These are phyloP conservation scores for Canavalia ensiformis DNA, from an alignment of 306 rosid genomes.

Conservation along the genomic window DNA sequence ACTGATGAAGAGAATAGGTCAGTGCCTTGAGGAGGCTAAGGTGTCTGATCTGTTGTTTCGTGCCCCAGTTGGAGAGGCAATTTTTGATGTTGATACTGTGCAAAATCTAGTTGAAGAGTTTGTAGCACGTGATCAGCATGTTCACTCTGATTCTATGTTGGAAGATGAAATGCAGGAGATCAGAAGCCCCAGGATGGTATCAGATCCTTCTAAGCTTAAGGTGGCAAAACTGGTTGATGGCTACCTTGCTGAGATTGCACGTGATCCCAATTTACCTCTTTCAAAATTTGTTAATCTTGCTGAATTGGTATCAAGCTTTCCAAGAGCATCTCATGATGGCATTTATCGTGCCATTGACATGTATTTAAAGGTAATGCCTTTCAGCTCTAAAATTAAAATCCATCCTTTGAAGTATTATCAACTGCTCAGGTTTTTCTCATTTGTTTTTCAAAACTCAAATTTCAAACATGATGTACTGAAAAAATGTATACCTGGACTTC, in stretches of 20 bases:
- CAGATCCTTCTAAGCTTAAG: constrained; percentile 69
- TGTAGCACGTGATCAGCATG: constrained; percentile 54
- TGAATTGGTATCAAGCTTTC: constrained; percentile 73
- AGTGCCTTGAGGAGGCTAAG: constrained; percentile 78
- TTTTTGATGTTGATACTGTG: constrained; percentile 71
- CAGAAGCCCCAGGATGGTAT: constrained; percentile 64
- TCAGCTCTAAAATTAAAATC: constrained; percentile 8
- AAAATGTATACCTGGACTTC: background rate
- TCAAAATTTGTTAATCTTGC: constrained; percentile 71
- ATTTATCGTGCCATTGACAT: constrained; percentile 91
- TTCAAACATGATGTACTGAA: background rate
- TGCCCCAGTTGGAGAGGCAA: constrained; percentile 60
- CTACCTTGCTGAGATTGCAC: constrained; percentile 82
- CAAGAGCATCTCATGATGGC: constrained; percentile 83
- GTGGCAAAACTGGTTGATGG: constrained; percentile 91
- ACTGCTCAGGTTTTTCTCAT: background rate
- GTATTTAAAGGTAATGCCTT: constrained; percentile 74
- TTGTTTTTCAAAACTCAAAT: background rate
- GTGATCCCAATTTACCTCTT: constrained; percentile 72
- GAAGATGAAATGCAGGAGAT: constrained; percentile 76
- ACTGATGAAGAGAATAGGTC: constrained; percentile 75
- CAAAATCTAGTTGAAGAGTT: constrained; percentile 85
- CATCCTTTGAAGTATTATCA: background rate
- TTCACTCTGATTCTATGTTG: constrained; percentile 55
- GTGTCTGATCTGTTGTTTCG: constrained; percentile 74